Evolutionary conservation across 345 rosid species (phyloP), one percentile per base, ranked within the genome.

Genomic region (Noccaea bulbosa): DNA sequence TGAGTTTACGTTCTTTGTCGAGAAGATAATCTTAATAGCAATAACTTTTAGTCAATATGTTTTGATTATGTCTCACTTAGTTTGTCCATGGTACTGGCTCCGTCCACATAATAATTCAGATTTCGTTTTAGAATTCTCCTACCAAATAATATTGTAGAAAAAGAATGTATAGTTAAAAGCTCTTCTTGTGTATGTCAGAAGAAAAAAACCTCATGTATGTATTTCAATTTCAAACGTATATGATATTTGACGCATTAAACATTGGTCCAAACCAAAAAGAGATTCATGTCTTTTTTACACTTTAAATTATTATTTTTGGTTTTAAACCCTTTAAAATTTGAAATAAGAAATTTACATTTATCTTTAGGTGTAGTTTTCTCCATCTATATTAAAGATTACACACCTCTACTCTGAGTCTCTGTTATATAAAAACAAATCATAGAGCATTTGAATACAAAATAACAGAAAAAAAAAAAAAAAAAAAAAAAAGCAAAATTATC

Each of bases 301-400:
- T 39, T 46, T 11, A 24, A 24, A 24, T 17, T 17, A 17, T 17
- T 0, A 17, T 17, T 17, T 17, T 20, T 20, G 22, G 22, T 20
- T 20, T 20, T 20, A 20, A 20, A 37, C 49, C 56, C 44, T 39
- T 47, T 14, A 47, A 56, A 49, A 3, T 62, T 35, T 46, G 11
- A 30, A 56, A 44, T 37, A 5, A 5, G 8, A 9, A 39, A 11
- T 3, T 49, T 10, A 65, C 41, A 39, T 73, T 57, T 39, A 65
- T 16, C 55, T 65, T 65, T 64, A 27, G 30, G 30, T 27, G 60
- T 73, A 17, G 49, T 43, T 75, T 61, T 69, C 35, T 34, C 7
- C 38, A 61, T 37, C 43, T 61, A 61, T 62, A 75, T 62, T 61
- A 75, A 35, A 50, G 30, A 73, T 65, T 41, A 71, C 20, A 16